Evolutionary conservation across 2,329 filamentous ascomycete genomes (phyloP).

Genomic region (Chaetomium globosum): DNA sequence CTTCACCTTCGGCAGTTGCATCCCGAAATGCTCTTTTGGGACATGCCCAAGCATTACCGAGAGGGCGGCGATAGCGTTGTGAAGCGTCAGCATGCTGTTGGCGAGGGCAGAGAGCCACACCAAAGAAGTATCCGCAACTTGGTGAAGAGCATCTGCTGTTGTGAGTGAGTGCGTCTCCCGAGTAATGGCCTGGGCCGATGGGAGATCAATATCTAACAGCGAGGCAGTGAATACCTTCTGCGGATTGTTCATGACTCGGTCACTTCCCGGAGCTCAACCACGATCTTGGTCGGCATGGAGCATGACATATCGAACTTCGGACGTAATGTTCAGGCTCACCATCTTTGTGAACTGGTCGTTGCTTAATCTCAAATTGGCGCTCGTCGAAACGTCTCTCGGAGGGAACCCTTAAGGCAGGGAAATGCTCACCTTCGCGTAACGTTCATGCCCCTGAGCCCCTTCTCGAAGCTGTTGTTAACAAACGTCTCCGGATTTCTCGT

Average conservation of each 20-base stretch:
- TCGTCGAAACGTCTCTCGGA: not conserved
- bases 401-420: not conserved
- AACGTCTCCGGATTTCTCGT: not conserved
- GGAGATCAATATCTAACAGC: not conserved
- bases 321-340: not conserved
- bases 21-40: not conserved
- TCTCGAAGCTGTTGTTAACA: not conserved
- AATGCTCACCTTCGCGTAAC: not conserved
- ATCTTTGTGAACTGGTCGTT: not conserved
- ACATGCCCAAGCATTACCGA: not conserved
- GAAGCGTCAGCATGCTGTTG: not conserved
- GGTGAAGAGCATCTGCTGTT: not conserved
- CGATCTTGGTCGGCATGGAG: not conserved
- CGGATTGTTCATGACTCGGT: not conserved
- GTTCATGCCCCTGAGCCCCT: not conserved
- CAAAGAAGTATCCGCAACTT: not conserved
- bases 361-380: not conserved
- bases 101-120: not conserved
- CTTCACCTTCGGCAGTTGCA: not conserved
- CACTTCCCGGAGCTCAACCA: not conserved
- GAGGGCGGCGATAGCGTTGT: not conserved
- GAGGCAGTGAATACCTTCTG: not conserved
- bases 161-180: constrained; percentile 4
- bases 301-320: not conserved
- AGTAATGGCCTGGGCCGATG: not conserved